Percentiles rank a stretch among this genome's conserved stretches.
Evolutionary conservation across 2,329 filamentous ascomycete genomes (phyloP).

Genomic region (Neonectria faginata): DNA sequence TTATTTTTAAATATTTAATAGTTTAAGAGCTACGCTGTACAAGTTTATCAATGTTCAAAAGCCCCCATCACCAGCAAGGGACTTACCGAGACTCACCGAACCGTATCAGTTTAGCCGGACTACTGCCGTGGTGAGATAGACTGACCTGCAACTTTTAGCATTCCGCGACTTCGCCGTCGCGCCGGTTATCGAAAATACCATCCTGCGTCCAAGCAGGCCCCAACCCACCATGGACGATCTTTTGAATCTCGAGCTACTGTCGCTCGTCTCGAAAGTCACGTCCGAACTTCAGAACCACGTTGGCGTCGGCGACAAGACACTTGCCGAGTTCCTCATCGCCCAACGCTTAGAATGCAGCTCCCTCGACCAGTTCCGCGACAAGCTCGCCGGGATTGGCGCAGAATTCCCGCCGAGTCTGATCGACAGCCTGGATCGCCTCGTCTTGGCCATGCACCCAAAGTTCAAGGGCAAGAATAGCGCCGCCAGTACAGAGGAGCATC

Average conservation of each 20-base stretch:
- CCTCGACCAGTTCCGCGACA: constrained; percentile 79
- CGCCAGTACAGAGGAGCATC: constrained; percentile 55
- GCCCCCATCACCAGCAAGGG: too few relatives aligned
- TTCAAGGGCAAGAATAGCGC: constrained; percentile 72
- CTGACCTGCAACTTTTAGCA: constrained; percentile 29
- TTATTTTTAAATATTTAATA: too few relatives aligned
- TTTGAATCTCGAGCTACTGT: constrained; percentile 89
- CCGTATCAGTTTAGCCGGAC: constrained; percentile 20
- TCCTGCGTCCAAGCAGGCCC: constrained; percentile 37
- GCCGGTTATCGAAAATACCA: constrained; percentile 16
- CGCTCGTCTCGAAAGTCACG: constrained; percentile 93
- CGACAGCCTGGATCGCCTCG: constrained; percentile 90
- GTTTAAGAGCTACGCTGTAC: too few relatives aligned
- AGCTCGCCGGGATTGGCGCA: constrained; percentile 80
- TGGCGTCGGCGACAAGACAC: constrained; percentile 90
- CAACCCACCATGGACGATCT: constrained; percentile 82
- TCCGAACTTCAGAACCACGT: constrained; percentile 95
- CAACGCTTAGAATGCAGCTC: constrained; percentile 82
- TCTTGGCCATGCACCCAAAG: constrained; percentile 90
- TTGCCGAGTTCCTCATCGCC: constrained; percentile 96
- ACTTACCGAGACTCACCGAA: constrained; percentile 15
- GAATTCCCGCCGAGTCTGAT: constrained; percentile 88
- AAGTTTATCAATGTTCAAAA: too few relatives aligned
- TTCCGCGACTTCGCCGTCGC: constrained; percentile 18
- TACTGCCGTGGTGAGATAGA: constrained; percentile 31